These are phyloP conservation scores for Aspergillus heteromorphus DNA, from an alignment of 495 filamentous ascomycete genomes.

Conservation along the genomic window DNA sequence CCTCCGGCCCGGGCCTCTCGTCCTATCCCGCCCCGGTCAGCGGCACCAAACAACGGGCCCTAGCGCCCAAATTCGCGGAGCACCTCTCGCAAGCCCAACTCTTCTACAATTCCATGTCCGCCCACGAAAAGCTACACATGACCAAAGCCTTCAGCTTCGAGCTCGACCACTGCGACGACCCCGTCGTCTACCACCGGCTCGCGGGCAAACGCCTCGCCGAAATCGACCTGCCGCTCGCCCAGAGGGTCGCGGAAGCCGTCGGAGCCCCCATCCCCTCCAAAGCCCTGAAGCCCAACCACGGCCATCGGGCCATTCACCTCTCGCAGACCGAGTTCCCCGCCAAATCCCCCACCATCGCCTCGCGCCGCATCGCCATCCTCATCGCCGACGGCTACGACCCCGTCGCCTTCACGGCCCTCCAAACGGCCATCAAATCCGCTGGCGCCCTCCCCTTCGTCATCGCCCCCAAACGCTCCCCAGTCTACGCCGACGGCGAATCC, in stretches of 20 bases:
- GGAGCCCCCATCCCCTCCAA: conserved; percentile 58
- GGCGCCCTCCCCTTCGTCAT: conserved; percentile 70
- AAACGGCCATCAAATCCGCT: conserved; percentile 53
- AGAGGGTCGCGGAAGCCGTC: conserved; percentile 62
- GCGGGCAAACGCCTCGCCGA: conserved; percentile 58
- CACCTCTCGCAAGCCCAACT: conserved; percentile 56
- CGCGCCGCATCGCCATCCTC: conserved; percentile 70
- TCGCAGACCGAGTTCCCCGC: conserved; percentile 66
- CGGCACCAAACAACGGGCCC: conserved; percentile 63
- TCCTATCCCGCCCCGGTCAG: conserved; percentile 57
- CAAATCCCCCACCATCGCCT: conserved; percentile 57
- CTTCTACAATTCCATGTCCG: conserved; percentile 74
- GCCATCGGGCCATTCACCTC: conserved; percentile 57
- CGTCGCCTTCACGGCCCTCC: conserved; percentile 57
- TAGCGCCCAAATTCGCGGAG: conserved; percentile 72
- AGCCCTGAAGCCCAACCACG: conserved; percentile 54
- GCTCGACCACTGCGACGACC: conserved; percentile 70
- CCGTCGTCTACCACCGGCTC: conserved; percentile 71
- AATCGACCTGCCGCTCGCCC: conserved; percentile 67
- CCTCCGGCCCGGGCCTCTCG: conserved; percentile 55
- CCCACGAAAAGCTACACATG: conserved; percentile 66
- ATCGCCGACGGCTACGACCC: conserved; percentile 78
- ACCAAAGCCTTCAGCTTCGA: conserved; percentile 55
- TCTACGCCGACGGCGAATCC: conserved; percentile 54
- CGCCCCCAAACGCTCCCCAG: conserved; percentile 47